These are phyloP conservation scores for Xylariomycetidae sp. DNA, from an alignment of 2,329 filamentous ascomycete genomes.

Conservation along the genomic window DNA sequence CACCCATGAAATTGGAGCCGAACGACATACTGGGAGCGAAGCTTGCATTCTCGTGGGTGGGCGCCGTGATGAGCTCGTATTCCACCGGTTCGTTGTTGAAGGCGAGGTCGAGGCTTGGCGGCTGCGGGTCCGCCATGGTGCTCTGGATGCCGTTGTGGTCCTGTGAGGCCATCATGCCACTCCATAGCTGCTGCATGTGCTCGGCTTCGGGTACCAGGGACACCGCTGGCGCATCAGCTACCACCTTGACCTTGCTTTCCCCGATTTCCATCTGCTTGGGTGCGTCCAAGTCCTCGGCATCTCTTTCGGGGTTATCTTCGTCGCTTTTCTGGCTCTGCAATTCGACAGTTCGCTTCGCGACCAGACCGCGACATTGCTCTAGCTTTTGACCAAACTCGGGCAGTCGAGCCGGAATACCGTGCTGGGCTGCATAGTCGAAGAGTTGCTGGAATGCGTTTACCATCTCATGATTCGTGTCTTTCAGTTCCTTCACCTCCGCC, in stretches of 20 bases:
- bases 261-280: background rate
- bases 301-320: conserved; percentile 9
- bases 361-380: conserved; percentile 51
- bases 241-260: background rate
- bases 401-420: conserved; percentile 51
- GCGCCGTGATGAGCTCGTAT: conserved; percentile 45
- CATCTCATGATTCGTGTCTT: conserved; percentile 66
- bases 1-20: conserved; percentile 18
- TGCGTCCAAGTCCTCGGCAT: conserved; percentile 2
- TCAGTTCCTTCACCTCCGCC: conserved; percentile 62
- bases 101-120: background rate
- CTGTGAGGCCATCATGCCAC: conserved; percentile 10
- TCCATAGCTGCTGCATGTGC: conserved; percentile 9
- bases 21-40: conserved; percentile 37
- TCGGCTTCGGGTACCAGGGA: conserved; percentile 1
- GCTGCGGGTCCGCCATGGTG: background rate
- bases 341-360: conserved; percentile 42
- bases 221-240: too few species aligned
- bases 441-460: conserved; percentile 63
- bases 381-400: conserved; percentile 54
- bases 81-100: conserved; percentile 14
- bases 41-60: conserved; percentile 47
- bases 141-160: conserved; percentile 7
- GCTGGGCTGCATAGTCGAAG: conserved; percentile 53
- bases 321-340: conserved; percentile 28